Evolutionary conservation across 164 flowering plant genomes (phyloP).

Genomic region (Magnolia sinica): DNA sequence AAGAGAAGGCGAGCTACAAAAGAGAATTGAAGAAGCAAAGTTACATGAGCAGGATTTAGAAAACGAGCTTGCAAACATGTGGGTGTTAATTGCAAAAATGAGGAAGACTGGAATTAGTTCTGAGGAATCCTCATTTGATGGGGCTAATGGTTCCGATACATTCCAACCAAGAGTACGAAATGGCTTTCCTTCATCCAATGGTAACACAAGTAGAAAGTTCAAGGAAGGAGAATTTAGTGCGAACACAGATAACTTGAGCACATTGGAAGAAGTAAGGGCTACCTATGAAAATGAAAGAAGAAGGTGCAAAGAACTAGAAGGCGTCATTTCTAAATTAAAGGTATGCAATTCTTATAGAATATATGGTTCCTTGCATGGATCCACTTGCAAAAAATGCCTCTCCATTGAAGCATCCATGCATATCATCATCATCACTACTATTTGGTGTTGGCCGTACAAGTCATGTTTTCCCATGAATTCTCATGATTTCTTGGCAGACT

Average conservation of each 20-base stretch:
- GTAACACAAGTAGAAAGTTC: slow-evolving; percentile 13
- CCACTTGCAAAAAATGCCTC: neutral
- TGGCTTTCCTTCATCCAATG: slow-evolving; percentile 23
- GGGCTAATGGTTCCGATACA: slow-evolving; percentile 11
- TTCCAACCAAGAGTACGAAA: slow-evolving; percentile 13
- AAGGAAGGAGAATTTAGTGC: slow-evolving; percentile 20
- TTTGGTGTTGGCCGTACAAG: neutral
- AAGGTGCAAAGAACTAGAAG: slow-evolving; percentile 50
- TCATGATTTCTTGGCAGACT: too few species aligned
- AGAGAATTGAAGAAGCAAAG: slow-evolving; percentile 54
- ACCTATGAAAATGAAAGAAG: slow-evolving; percentile 41
- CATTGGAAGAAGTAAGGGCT: slow-evolving; percentile 36
- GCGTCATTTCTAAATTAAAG: slow-evolving; percentile 48
- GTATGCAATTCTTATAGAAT: slow-evolving; percentile 23
- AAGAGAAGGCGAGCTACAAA: slow-evolving; percentile 46
- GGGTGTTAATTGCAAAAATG: slow-evolving; percentile 68
- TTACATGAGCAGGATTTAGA: slow-evolving; percentile 59
- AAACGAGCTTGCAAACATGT: slow-evolving; percentile 79
- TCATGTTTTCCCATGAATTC: too few species aligned
- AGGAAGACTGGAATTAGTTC: slow-evolving; percentile 32
- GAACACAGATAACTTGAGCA: slow-evolving; percentile 11
- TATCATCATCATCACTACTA: neutral
- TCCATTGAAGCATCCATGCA: neutral
- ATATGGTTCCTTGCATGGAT: neutral
- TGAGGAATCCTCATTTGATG: slow-evolving; percentile 29